Base-by-base conservation (phyloP, 352 stramenopile species). In the Pythium inflatum region DNA sequence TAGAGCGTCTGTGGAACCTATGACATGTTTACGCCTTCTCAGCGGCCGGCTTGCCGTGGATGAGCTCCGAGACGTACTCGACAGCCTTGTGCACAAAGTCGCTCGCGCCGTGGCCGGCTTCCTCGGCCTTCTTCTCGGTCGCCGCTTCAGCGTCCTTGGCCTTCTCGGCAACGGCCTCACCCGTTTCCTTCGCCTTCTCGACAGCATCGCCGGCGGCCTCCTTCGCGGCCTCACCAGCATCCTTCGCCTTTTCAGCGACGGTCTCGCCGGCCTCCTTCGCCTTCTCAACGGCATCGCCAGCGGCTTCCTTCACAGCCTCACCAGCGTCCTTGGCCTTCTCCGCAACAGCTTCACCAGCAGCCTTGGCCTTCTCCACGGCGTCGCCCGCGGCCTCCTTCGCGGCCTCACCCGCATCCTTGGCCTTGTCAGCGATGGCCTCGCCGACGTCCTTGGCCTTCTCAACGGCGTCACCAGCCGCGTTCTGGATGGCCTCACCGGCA, bases 101-200 rank as follows among this genome's bases (percentile, higher is more conserved):
- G 5, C 66, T 28, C 2, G 43, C 59, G 38, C 66, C 82, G 62
- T 90, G 80, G 50, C 90, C 75, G 20, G 92, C 70, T 20, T 76
- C 79, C 5, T 78, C 77, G 46, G 78, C 82, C 7, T 89, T 72
- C 28, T 82, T 83, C 30, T 82, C 80, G 54, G 70, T 91, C 28
- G 91, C 80, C 66, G 88, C 88, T 62, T 91, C 84, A 38, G 90
- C 71, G 27, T 85, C 83, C 33, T 76, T 68, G 25, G 80, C 83
- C 3, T 68, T 87, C 12, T 87, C 77, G 18, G 79, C 82, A 38
- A 90, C 76, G 75, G 73, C 2, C 79, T 82, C 45, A 20, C 74
- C 80, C 16, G 86, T 67, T 18, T 80, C 77, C 38, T 74, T 74
- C 65, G 88, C 81, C 41, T 84, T 50, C 1, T 80, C 80, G 41